Evolutionary conservation across 2,329 filamentous ascomycete species (phyloP).

Genomic region (Emmonsiellopsis sp.): DNA sequence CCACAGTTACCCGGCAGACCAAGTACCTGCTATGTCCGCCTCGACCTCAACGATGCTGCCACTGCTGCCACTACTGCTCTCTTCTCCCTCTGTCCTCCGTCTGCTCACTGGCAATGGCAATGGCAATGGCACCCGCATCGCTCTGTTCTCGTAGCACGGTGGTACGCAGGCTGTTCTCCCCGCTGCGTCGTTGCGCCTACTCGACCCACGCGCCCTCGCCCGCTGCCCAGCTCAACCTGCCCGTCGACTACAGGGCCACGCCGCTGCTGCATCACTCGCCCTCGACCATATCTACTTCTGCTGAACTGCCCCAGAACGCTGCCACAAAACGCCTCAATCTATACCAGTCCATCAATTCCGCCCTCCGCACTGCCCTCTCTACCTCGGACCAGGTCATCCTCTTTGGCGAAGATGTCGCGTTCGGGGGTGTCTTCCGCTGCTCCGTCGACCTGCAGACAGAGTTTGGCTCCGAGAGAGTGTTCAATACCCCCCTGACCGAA

Average conservation of each 20-base stretch:
- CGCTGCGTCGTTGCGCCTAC: constrained; percentile 23
- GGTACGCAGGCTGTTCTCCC: no score
- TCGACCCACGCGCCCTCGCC: constrained; percentile 38
- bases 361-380: constrained; percentile 70
- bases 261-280: constrained; percentile 73
- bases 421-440: constrained; percentile 92
- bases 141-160: no score
- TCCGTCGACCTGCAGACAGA: constrained; percentile 83
- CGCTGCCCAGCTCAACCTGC: constrained; percentile 63
- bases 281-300: constrained; percentile 59
- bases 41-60: no score
- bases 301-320: constrained; percentile 64
- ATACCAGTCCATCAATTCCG: constrained; percentile 88
- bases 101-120: no score
- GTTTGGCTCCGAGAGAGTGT: constrained; percentile 80
- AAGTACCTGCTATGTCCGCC: no score
- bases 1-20: no score
- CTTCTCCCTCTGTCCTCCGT: no score
- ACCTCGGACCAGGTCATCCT: constrained; percentile 79
- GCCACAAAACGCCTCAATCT: constrained; percentile 82
- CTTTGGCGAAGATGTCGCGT: constrained; percentile 95
- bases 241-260: constrained; percentile 77
- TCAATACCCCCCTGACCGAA: constrained; percentile 91
- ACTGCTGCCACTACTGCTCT: no score
- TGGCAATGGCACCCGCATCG: no score